These are phyloP conservation scores for Metschnikowia amazonensis DNA, from an alignment of 805 yeast genomes.

Conservation along the genomic window DNA sequence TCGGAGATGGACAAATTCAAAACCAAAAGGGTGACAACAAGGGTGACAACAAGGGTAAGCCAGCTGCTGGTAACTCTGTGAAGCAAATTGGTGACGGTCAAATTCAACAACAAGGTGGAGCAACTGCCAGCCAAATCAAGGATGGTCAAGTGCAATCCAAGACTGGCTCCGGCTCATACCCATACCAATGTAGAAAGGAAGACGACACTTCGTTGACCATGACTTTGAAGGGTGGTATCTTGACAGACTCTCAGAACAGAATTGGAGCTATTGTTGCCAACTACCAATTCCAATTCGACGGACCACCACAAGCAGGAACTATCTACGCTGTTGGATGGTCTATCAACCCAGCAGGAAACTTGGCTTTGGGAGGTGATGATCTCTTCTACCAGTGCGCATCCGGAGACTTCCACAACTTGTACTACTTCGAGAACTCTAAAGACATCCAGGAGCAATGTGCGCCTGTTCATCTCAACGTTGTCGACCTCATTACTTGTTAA, in stretches of 20 bases:
- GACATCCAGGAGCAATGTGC: conserved; percentile 46
- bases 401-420: conserved; percentile 75
- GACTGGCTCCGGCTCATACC: no score
- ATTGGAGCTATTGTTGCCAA: conserved; percentile 76
- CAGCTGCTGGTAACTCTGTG: conserved; percentile 19
- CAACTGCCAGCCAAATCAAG: conserved; percentile 22
- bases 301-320: conserved; percentile 65
- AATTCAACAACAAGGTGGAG: conserved; percentile 23
- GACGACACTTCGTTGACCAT: no score
- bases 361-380: conserved; percentile 60
- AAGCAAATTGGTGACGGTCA: conserved; percentile 27
- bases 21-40: conserved; percentile 35
- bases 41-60: no score
- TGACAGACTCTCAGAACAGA: conserved; percentile 61
- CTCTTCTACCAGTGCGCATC: conserved; percentile 72
- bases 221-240: conserved; percentile 47
- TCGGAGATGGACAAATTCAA: conserved; percentile 47
- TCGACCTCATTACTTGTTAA: conserved; percentile 56
- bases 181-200: no score
- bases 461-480: conserved; percentile 56
- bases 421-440: conserved; percentile 55
- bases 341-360: conserved; percentile 50
- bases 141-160: conserved; percentile 35
- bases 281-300: conserved; percentile 78
- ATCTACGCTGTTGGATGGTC: conserved; percentile 37